Evolutionary conservation across 2,329 filamentous ascomycete genomes (phyloP).

Genomic region (Dothiorella sarmentorum): DNA sequence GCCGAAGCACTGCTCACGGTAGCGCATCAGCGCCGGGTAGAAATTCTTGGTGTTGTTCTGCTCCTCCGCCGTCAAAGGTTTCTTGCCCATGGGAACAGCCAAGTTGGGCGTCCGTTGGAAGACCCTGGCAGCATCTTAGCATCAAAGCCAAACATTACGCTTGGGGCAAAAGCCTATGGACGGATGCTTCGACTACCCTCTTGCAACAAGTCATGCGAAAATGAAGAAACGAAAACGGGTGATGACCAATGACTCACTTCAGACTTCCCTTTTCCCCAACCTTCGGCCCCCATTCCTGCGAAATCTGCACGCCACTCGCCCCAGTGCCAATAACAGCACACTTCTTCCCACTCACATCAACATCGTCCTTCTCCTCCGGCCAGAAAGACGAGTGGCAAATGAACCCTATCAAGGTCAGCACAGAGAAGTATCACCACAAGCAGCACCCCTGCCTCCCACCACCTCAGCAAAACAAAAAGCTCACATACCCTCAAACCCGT

Average conservation of each 20-base stretch:
- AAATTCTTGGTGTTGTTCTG: constrained; percentile 45
- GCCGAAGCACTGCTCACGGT: constrained; percentile 53
- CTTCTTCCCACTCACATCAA: constrained; percentile 57
- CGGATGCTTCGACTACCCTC: too few species aligned
- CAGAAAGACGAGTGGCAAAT: constrained; percentile 60
- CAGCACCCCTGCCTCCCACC: not conserved
- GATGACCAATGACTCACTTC: too few species aligned
- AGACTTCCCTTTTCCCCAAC: not conserved
- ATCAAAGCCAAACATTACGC: too few species aligned
- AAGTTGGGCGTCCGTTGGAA: constrained; percentile 68
- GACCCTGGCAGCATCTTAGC: constrained; percentile 51
- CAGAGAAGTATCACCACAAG: too few species aligned
- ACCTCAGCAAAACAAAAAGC: not conserved
- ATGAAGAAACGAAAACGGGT: too few species aligned
- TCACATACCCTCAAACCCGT: constrained; percentile 55
- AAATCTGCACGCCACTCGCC: constrained; percentile 61
- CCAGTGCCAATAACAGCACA: constrained; percentile 65
- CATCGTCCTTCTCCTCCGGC: constrained; percentile 49
- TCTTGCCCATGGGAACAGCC: constrained; percentile 58
- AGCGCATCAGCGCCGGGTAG: constrained; percentile 50
- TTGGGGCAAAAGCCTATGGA: too few species aligned
- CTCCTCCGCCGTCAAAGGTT: constrained; percentile 47
- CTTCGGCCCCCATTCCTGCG: constrained; percentile 53
- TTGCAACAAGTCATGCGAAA: too few species aligned
- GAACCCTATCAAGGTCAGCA: not conserved